Base-by-base conservation (phyloP, 805 yeast genomes). In the Nakazawaea populi region DNA sequence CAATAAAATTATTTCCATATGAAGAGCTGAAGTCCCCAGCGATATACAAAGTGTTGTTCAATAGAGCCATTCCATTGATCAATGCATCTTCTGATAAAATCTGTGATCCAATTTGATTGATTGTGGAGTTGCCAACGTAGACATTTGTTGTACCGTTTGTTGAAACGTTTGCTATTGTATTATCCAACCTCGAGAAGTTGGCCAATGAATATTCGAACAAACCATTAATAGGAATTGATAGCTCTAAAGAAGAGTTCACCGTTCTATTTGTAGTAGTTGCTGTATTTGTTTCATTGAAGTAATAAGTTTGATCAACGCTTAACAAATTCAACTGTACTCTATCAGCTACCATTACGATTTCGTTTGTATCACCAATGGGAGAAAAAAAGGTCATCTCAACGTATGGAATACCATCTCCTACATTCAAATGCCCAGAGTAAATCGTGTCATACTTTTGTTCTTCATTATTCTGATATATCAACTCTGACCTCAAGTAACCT, bases 361-460 rank as follows among this genome's bases (percentile, higher is more conserved):
- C 67, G 4, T 65, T 65, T 4, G 60, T 61, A 34, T 52, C 55
- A 6, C 60, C 55, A n/a, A 61, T 51, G 6, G 67, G 56, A 2
- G 58, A 47, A 37, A 61, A 51, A n/a, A 70, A 64, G 4, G 54
- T 60, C 55, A 86, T 56, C 6, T 68, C 70, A 9, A 87, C 69
- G 24, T 68, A 69, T 1, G 80, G 77, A 2, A 74, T 58, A 1
- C 48, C 55, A 32, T 54, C 56, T n/a, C 70, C 61, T 1, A 79
- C 77, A 27, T 79, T 74, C 46, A 91, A 63, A 53, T 79, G 80
- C 1, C 98, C 99, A 42, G 76, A 70, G 63, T 69, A 92, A 6
- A 94, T 61, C 18, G 76, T 72, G 65, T 94, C 98, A 63, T 89
- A 92, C 64, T 94, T 94, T 46, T 83, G 77, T 51, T 80, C 76